phyloP scores from a whole-genome alignment of 257 asterid genomes.

The Thymus mandschuricus region DNA sequence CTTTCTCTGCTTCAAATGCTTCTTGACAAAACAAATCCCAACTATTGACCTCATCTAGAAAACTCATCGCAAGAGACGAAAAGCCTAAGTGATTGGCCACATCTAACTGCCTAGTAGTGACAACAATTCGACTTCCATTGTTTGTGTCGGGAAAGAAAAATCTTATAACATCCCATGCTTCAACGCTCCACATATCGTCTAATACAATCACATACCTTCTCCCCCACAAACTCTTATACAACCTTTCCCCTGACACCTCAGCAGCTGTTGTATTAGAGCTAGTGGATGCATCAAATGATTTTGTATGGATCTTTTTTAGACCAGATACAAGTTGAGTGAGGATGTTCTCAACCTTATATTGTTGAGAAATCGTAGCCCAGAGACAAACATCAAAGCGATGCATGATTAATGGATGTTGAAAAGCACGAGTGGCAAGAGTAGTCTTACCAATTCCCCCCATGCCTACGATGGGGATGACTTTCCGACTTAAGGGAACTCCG shows the following conservation, averaged over 20 bases:
- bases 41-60: background rate
- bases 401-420: too few relatives aligned
- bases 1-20: background rate
- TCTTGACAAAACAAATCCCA: background rate
- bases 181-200: background rate
- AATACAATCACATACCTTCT: conserved; percentile 3
- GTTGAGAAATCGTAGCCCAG: too few relatives aligned
- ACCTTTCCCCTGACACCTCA: background rate
- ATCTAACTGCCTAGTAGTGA: background rate
- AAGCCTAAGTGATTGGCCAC: background rate
- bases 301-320: background rate
- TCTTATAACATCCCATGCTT: background rate
- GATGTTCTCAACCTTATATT: background rate
- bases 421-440: too few relatives aligned
- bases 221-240: background rate
- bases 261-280: background rate
- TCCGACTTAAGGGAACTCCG: too few relatives aligned
- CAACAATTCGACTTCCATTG: background rate
- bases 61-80: background rate
- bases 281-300: background rate
- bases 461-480: too few relatives aligned
- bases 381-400: too few relatives aligned
- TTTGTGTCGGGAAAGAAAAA: background rate
- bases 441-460: too few relatives aligned
- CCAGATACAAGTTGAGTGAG: background rate